Conservation (phyloP, 2,329 filamentous ascomycete species). For the Penicillium sp. region DNA sequence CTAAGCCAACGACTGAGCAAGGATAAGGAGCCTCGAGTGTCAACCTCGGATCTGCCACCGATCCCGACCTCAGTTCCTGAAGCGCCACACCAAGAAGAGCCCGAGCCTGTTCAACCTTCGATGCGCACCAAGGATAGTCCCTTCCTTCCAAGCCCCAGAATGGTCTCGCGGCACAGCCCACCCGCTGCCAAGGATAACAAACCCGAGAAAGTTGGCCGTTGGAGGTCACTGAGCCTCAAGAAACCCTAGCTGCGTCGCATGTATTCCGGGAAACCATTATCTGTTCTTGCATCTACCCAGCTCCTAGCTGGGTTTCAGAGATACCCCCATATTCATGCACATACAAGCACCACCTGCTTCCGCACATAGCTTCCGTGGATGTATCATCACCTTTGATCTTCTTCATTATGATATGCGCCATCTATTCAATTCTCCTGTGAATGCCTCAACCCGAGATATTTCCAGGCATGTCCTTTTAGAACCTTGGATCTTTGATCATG, state of each 20-base stretch:
- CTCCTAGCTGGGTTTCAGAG: constrained; percentile 13
- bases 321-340: constrained; percentile 22
- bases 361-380: constrained; percentile 32
- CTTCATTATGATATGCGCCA: constrained; percentile 16
- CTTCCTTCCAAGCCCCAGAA: constrained; percentile 16
- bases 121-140: constrained; percentile 13
- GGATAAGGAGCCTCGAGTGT: constrained; percentile 35
- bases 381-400: constrained; percentile 27
- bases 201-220: constrained; percentile 17
- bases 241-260: constrained; percentile 8
- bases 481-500: constrained; percentile 9
- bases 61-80: constrained; percentile 20
- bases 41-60: constrained; percentile 25
- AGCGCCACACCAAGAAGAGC: constrained; percentile 8
- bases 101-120: constrained; percentile 9
- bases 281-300: constrained; percentile 12
- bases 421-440: constrained; percentile 11
- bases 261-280: constrained; percentile 7
- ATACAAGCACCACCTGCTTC: constrained; percentile 21
- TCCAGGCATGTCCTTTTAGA: constrained; percentile 20
- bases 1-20: constrained; percentile 64
- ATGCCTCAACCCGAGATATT: neutral
- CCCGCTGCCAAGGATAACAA: constrained; percentile 13
- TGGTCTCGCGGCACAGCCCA: constrained; percentile 14
- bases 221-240: constrained; percentile 26